Evolutionary conservation across 2,329 filamentous ascomycete species (phyloP), one percentile per base, ranked within the genome.

Genomic region (Kalaharituber pfeilii): DNA sequence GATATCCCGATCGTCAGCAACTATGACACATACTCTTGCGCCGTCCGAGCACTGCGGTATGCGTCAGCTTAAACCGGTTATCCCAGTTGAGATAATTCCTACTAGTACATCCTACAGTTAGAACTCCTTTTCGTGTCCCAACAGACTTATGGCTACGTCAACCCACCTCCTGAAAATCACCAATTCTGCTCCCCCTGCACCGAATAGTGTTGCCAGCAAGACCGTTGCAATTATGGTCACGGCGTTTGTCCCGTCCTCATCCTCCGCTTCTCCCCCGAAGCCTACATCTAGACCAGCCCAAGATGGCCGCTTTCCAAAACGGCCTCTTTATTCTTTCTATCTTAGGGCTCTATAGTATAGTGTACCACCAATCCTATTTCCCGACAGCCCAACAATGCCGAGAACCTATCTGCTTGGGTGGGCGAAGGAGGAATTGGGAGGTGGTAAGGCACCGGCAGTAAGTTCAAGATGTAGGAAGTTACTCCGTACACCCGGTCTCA

Each of bases 201-300:
- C 67, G 81, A 86, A 67, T 98, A 87, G 86, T 96, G 87, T 86
- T 89, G 98, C 71, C 84, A 87, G 70, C 91, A 98, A 72, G 91
- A 96, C 70, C 82, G 88, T 68, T 80, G 91, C 66, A 96, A 98
- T 76, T 96, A 85, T 68, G 88, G 88, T 70, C 91, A 98, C 71
- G 86, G 88, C 9, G 80, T 64, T 57, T 27, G 58, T 29, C 25
- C 13, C 11, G 18, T n/a, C n/a, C n/a, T n/a, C n/a, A n/a, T n/a
- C n/a, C n/a, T n/a, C 63, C 82, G 94, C 60, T 89, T 98, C 71
- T 83, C 85, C 51, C 80, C 86, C 2, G 81, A 91, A 68, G 82
- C 87, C 65, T 96, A 98, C 73, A 91, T 81, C 54, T 89, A 91
- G 75, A 73, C 75, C 44, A 82, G 77, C 50, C 73, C 88, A 77